Percentiles rank a stretch among this genome's conserved stretches.
Conservation (phyloP, 2,329 filamentous ascomycete species). For the Beauveria asiatica region DNA sequence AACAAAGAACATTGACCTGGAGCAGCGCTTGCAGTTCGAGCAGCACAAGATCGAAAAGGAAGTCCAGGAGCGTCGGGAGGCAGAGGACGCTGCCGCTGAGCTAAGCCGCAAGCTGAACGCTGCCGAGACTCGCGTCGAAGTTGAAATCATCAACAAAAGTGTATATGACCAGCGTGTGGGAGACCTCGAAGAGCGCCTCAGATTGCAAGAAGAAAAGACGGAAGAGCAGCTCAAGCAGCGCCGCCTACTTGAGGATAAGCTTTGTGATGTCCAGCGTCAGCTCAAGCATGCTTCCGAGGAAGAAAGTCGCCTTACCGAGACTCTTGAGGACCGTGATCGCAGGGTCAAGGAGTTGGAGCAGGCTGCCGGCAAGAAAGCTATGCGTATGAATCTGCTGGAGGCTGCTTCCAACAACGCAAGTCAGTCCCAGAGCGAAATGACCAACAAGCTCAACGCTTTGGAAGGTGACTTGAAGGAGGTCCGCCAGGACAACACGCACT, state of each 20-base stretch:
- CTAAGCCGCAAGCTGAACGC: constrained; percentile 46
- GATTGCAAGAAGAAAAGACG: constrained; percentile 51
- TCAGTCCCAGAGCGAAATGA: constrained; percentile 47
- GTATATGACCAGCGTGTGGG: constrained; percentile 52
- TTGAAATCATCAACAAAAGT: constrained; percentile 53
- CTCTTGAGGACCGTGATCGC: constrained; percentile 61
- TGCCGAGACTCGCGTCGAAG: constrained; percentile 50
- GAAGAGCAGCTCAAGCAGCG: constrained; percentile 57
- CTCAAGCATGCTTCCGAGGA: constrained; percentile 65
- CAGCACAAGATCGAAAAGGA: constrained; percentile 42
- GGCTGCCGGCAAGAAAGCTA: constrained; percentile 42
- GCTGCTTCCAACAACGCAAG: constrained; percentile 52
- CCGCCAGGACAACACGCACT: constrained; percentile 50
- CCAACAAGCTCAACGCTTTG: constrained; percentile 43
- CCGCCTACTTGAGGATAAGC: constrained; percentile 61
- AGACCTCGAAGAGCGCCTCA: constrained; percentile 62
- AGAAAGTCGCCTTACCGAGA: constrained; percentile 57
- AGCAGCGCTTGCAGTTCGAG: constrained; percentile 44
- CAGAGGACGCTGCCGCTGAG: constrained; percentile 46
- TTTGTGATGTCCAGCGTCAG: constrained; percentile 63
- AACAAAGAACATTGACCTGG: constrained; percentile 49
- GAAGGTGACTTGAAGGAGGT: constrained; percentile 49
- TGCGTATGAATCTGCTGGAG: constrained; percentile 59
- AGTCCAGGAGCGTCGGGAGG: constrained; percentile 37
- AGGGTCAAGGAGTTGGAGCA: constrained; percentile 55